These are phyloP conservation scores for Rutstroemia sydowiana DNA, from an alignment of 2,329 filamentous ascomycete genomes.

Conservation along the genomic window DNA sequence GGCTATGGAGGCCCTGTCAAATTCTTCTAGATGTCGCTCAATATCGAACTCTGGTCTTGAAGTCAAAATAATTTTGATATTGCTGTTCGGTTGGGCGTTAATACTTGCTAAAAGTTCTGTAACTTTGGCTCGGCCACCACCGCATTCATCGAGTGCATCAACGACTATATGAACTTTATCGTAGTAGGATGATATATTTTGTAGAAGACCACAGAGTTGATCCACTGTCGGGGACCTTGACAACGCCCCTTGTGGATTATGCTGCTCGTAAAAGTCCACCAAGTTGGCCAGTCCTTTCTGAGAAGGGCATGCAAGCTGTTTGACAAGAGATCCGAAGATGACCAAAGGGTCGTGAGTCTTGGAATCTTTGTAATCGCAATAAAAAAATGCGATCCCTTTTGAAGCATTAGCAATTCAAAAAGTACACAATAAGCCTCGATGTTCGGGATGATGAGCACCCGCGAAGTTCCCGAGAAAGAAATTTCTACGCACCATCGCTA, in stretches of 20 bases:
- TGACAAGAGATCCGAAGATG: not conserved
- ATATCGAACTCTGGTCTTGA: slow-evolving; percentile 14
- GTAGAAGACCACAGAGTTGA: not conserved
- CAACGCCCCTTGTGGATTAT: too few relatives aligned
- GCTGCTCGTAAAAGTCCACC: not conserved
- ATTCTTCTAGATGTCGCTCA: not conserved
- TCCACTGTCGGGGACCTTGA: not conserved
- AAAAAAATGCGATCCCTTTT: not conserved
- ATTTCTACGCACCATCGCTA: too few relatives aligned
- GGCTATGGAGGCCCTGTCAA: slow-evolving; percentile 11
- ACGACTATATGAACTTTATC: not conserved
- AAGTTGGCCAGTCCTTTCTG: not conserved
- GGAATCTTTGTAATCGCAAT: not conserved
- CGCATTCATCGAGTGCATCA: slow-evolving; percentile 8
- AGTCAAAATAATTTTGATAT: slow-evolving; percentile 13
- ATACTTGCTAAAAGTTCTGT: slow-evolving; percentile 5
- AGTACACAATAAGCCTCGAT: too few relatives aligned
- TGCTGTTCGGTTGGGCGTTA: slow-evolving; percentile 1
- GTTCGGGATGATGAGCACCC: too few relatives aligned
- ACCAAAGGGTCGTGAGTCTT: not conserved
- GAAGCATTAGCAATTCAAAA: too few relatives aligned
- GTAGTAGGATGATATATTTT: not conserved
- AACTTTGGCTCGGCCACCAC: not conserved
- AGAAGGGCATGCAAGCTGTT: not conserved
- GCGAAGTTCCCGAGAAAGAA: too few relatives aligned